These are phyloP conservation scores for Zygosaccharomyces pseudobailii DNA, from an alignment of 1,139 yeast species.

Conservation along the genomic window DNA sequence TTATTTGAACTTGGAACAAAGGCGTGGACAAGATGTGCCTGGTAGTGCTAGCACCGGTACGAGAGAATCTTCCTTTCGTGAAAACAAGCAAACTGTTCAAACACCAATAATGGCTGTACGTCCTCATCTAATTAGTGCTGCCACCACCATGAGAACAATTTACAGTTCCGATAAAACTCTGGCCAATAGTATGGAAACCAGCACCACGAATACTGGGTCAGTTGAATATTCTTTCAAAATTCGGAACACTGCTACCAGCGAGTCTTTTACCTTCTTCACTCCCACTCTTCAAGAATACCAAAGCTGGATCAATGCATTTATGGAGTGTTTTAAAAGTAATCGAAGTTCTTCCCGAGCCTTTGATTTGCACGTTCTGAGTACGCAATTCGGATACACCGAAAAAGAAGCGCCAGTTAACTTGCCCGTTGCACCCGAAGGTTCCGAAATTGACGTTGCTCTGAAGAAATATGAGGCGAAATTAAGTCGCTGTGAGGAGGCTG, in stretches of 20 bases:
- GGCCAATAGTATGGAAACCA: conserved; percentile 11
- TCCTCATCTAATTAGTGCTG: conserved; percentile 22
- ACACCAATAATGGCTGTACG: conserved; percentile 20
- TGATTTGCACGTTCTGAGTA: conserved; percentile 48
- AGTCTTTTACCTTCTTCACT: conserved; percentile 55
- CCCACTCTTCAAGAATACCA: conserved; percentile 50
- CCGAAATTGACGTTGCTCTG: conserved; percentile 54
- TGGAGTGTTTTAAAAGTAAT: conserved; percentile 50
- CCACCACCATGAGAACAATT: conserved; percentile 16
- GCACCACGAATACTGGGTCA: conserved; percentile 16
- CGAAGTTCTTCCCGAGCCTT: conserved; percentile 52
- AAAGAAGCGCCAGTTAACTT: conserved; percentile 50
- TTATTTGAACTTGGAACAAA: conserved; percentile 48
- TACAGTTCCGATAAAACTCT: conserved; percentile 8
- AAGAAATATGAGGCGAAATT: conserved; percentile 31
- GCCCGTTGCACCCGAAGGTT: conserved; percentile 58
- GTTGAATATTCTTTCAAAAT: conserved; percentile 42
- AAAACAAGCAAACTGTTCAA: conserved; percentile 16
- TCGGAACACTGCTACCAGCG: conserved; percentile 46
- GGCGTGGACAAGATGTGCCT: conserved; percentile 11
- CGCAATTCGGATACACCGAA: conserved; percentile 62
- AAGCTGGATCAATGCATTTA: conserved; percentile 56
- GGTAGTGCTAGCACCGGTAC: conserved; percentile 7
- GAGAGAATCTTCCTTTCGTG: conserved; percentile 12
- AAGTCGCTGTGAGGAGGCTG: conserved; percentile 16